Evolutionary conservation across 139 green algal species (phyloP).

Genomic region (Closterium sp.): DNA sequence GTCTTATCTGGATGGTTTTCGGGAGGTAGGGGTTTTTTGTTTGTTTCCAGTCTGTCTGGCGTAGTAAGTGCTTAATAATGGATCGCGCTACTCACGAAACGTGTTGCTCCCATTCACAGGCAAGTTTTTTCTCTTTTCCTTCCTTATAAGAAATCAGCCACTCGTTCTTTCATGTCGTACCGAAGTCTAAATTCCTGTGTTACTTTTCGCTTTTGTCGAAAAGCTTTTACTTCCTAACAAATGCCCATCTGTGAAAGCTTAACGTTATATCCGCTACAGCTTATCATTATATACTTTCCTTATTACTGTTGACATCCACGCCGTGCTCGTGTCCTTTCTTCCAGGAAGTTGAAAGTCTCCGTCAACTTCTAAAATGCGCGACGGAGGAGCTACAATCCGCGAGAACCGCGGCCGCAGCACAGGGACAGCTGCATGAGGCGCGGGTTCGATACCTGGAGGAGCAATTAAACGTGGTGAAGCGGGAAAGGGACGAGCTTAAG

Average conservation of each 20-base stretch:
- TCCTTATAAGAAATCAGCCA: neutral
- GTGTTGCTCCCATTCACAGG: neutral
- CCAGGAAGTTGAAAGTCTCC: constrained; percentile 2
- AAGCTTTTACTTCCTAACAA: neutral
- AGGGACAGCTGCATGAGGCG: constrained; percentile 19
- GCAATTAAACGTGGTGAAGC: constrained; percentile 12
- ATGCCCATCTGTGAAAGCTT: neutral
- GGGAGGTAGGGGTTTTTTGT: neutral
- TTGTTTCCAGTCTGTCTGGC: neutral
- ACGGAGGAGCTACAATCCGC: constrained; percentile 7
- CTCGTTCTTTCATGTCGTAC: neutral
- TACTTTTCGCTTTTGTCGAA: neutral
- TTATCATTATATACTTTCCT: neutral
- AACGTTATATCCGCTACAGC: neutral
- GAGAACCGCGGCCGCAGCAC: constrained; percentile 6
- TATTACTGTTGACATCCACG: neutral
- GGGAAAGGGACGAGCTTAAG: constrained; percentile 3
- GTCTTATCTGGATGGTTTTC: neutral
- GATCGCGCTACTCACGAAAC: neutral
- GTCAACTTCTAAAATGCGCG: constrained; percentile 9
- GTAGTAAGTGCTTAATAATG: neutral
- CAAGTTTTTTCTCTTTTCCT: neutral
- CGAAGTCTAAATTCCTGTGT: neutral
- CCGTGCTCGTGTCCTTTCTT: neutral
- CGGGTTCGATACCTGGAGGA: constrained; percentile 18